phyloP scores from a whole-genome alignment of 2,329 filamentous ascomycete species.

The Trichophyton simii region DNA sequence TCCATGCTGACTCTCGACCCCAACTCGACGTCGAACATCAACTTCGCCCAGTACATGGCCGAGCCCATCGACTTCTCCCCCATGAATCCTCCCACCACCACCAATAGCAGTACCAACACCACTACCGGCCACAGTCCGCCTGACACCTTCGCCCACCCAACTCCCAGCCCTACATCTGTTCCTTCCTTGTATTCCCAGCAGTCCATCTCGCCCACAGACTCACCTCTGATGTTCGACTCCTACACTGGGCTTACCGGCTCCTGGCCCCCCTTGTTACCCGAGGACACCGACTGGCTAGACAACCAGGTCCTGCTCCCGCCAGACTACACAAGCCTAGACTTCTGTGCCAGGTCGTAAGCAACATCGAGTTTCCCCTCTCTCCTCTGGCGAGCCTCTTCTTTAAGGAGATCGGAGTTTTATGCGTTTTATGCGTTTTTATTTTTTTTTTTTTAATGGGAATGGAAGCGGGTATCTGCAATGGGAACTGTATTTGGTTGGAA shows the following conservation, averaged over 20 bases:
- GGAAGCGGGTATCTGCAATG: not conserved
- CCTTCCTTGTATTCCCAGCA: slow-evolving; percentile 11
- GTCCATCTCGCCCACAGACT: slow-evolving; percentile 11
- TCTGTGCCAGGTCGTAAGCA: not conserved
- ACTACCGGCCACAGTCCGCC: not conserved
- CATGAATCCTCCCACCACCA: slow-evolving; percentile 4
- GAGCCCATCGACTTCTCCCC: slow-evolving; percentile 11
- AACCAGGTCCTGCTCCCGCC: slow-evolving; percentile 6
- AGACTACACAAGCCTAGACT: not conserved
- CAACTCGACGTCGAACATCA: slow-evolving; percentile 4
- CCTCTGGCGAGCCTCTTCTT: not conserved
- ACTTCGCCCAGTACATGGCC: slow-evolving; percentile 11
- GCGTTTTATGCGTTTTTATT: too few species aligned
- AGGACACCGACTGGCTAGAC: slow-evolving; percentile 13
- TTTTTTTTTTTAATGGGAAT: too few species aligned
- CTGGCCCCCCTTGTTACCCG: slow-evolving; percentile 12
- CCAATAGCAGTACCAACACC: too few species aligned
- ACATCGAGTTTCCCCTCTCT: not conserved
- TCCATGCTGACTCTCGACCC: slow-evolving; percentile 9
- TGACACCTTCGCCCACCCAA: not conserved
- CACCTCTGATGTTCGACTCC: slow-evolving; percentile 11
- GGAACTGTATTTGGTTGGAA: not conserved
- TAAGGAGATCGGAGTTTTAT: not conserved
- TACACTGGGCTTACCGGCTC: slow-evolving; percentile 4
- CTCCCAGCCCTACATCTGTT: slow-evolving; percentile 8